Evolutionary conservation across 2,329 filamentous ascomycete genomes (phyloP).

Genomic region (Colletotrichum spaethianum): DNA sequence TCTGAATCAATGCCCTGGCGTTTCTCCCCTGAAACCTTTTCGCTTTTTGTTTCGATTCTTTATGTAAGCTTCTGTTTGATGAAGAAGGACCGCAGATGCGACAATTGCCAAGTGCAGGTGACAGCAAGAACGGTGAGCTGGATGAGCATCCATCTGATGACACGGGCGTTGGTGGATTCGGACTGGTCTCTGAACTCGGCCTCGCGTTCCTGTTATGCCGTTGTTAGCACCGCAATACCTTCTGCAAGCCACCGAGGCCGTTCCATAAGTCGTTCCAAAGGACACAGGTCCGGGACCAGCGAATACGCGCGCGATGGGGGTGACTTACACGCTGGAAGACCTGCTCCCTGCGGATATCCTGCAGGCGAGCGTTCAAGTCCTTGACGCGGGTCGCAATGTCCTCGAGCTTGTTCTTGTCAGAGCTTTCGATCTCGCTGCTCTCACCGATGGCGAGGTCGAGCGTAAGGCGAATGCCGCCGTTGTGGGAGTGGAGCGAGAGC

Average conservation of each 20-base stretch:
- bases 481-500: constrained; percentile 75
- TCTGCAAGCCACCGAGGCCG: neutral
- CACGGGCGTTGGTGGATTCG: constrained; percentile 90
- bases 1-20: constrained; percentile 16
- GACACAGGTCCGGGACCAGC: no score
- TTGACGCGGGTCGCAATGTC: constrained; percentile 90
- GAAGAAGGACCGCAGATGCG: constrained; percentile 96
- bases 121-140: constrained; percentile 87
- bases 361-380: constrained; percentile 88
- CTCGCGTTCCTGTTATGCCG: constrained; percentile 83
- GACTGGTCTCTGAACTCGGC: constrained; percentile 98
- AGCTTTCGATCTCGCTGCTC: constrained; percentile 92
- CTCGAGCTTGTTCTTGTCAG: constrained; percentile 92
- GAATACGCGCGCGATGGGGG: neutral
- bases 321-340: constrained; percentile 88
- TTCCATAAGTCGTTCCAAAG: neutral
- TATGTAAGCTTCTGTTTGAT: constrained; percentile 99
- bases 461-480: constrained; percentile 85
- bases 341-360: constrained; percentile 94
- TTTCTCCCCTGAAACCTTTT: constrained; percentile 6
- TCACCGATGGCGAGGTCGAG: constrained; percentile 96
- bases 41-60: constrained; percentile 39
- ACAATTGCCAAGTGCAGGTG: constrained; percentile 97
- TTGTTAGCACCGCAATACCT: constrained; percentile 12
- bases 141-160: constrained; percentile 93